Evolutionary conservation across 1,284 basidiomycete genomes (phyloP).

Genomic region (Dichomitus squalens): DNA sequence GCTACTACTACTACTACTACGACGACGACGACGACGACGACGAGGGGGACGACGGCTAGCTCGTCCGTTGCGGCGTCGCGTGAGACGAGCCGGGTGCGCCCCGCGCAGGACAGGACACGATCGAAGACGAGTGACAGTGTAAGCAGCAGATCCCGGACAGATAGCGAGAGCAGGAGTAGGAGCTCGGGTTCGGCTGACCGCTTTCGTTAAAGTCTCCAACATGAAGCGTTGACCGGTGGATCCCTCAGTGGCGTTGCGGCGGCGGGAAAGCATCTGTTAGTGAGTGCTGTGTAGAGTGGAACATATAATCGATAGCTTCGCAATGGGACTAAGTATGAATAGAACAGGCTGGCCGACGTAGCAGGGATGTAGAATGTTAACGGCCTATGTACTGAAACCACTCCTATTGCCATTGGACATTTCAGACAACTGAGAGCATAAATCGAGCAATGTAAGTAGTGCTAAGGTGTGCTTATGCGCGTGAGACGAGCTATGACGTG

Average conservation of each 20-base stretch:
- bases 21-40: too few relatives aligned
- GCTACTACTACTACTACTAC: too few relatives aligned
- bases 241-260: too few relatives aligned
- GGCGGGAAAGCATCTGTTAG: too few relatives aligned
- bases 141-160: background rate
- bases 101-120: background rate
- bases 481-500: background rate
- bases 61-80: slow-evolving; percentile 17
- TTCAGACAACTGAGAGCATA: background rate
- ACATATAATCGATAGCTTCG: too few relatives aligned
- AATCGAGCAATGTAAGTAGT: too few relatives aligned
- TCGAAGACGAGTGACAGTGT: background rate
- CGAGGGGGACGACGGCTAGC: background rate
- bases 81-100: slow-evolving; percentile 19
- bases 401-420: background rate
- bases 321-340: too few relatives aligned
- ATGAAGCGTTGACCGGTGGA: too few relatives aligned
- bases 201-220: background rate
- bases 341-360: too few relatives aligned
- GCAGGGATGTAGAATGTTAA: too few relatives aligned
- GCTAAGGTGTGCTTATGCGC: background rate
- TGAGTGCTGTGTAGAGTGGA: background rate
- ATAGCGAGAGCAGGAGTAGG: slow-evolving; percentile 5
- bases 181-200: slow-evolving; percentile 6
- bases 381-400: background rate